phyloP scores from a whole-genome alignment of 306 rosid genomes.

The Cicer pinnatifidum region DNA sequence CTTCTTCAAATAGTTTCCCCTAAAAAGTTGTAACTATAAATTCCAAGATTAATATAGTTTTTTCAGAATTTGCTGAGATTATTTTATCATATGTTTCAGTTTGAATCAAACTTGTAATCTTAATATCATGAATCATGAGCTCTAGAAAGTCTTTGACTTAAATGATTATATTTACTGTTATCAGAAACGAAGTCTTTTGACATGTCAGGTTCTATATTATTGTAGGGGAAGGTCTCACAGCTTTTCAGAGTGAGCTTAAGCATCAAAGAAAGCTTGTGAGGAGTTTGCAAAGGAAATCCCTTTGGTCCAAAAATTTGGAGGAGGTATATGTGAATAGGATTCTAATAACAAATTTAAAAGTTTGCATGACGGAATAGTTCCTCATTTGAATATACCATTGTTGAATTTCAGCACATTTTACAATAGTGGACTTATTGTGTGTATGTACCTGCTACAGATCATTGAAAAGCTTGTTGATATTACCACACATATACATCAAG shows the following conservation, averaged over 20 bases:
- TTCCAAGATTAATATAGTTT: constrained; percentile 17
- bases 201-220: constrained; percentile 47
- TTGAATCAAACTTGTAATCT: neutral
- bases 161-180: constrained; percentile 9
- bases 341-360: constrained; percentile 13
- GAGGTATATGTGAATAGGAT: constrained; percentile 65
- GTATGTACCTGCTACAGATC: constrained; percentile 61
- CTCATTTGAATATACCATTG: constrained; percentile 19
- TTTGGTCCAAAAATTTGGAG: constrained; percentile 81
- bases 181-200: constrained; percentile 35
- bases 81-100: neutral
- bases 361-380: constrained; percentile 21
- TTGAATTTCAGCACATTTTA: constrained; percentile 11
- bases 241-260: constrained; percentile 78
- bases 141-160: neutral
- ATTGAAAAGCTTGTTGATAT: constrained; percentile 78
- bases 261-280: constrained; percentile 83
- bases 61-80: constrained; percentile 28
- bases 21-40: neutral
- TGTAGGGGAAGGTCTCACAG: constrained; percentile 76
- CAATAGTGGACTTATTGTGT: constrained; percentile 23
- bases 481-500: constrained; percentile 60
- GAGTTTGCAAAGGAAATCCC: constrained; percentile 81
- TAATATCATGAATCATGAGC: constrained; percentile 5
- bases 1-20: constrained; percentile 12